Evolutionary conservation across 768 basidiomycete species (phyloP), one percentile per base, ranked within the genome.

Genomic region (Coprinopsis strossmayeri): DNA sequence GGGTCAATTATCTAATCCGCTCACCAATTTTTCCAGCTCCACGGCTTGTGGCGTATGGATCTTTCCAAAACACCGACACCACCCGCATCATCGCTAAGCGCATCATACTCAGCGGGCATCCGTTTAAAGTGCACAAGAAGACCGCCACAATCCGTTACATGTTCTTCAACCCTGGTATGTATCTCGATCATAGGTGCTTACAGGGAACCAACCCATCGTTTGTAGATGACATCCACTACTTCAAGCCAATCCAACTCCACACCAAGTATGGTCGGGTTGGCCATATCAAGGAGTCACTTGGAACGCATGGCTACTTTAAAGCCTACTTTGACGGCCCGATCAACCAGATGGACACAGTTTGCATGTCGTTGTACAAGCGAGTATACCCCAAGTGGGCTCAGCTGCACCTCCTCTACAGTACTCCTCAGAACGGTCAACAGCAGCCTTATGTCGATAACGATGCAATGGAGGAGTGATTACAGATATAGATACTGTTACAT

Each of bases 221-320:
- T 47, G 15, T 60, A 81, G 91, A 91, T 39, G 95, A 98, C 62
- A 78, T 97, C 42, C 73, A 79, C 34, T 98, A 94, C 66, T 97
- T 88, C 75, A 87, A 91, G 63, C 92, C 93, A 1, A 82, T 98
- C 51, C 91, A 95, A 61, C 71, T 97, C 49, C 77, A 91, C 63
- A 98, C 93, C 2, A 99, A 97, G 67, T 77, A 85, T 52, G 94
- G 95, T 9, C 78, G 91, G 18, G 76, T 74, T 21, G 96, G 95
- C 1, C 93, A 99, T 65, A 89, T 94, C 56, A 76, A 74, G 41
- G 94, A 93, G 66, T 86, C 91, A 7, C 82, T 99, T 15, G 95
- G 95, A 40, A 98, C 93, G 25, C 95, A 99, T 60, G 96, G 95
- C 25, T 92, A 97, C 68, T 91, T 93, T 77, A 98, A 98, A 72